Base-by-base conservation (phyloP, 1,139 yeast genomes). In the Candida buenavistaensis region DNA sequence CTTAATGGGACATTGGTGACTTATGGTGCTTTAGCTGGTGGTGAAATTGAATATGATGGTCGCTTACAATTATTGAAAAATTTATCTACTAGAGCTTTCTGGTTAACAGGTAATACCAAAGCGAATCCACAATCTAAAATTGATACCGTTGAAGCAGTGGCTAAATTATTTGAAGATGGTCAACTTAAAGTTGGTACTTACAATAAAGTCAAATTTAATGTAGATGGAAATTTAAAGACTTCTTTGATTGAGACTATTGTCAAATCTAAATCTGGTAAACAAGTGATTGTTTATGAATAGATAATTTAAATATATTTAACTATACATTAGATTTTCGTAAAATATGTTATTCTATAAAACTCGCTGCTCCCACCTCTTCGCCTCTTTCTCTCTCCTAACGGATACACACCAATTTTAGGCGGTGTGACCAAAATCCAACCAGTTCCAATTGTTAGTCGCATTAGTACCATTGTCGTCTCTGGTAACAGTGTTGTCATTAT, bases 41-140 rank as follows among this genome's bases (percentile, higher is more conserved):
- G 83, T 57, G 95, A 96, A 1, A 45, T 55, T 16, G 36, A 30
- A 14, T 50, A 48, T 34, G 41, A 47, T 28, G 39, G 46, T 5
- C 35, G 44, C 12, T 33, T 41, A 3, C 57, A 52, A 27, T 46
- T 90, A 44, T 89, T 88, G 68, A 89, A 87, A 57, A 82, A 88
- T 51, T 57, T 90, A 39, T 78, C 82, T 14, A 79, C 88, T 26
- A 76, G 75, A 30, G 96, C 97, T 0, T 89, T 81, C 64, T 90
- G 97, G 97, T 76, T 89, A 35, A 83, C 96, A 7, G 80, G 73
- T 26, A 82, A 84, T 65, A 73, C 81, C 41, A 74, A 75, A 47
- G 59, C 66, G 36, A 64, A 84, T 49, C 88, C 90, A 2, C 38
- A 71, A 19, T 69, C 72, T 38, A 85, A 87, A 57, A 60, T 65